Percentiles rank a stretch among this genome's conserved stretches.
Conservation (phyloP, 805 yeast genomes). For the Nakazawaea anatomiae region DNA sequence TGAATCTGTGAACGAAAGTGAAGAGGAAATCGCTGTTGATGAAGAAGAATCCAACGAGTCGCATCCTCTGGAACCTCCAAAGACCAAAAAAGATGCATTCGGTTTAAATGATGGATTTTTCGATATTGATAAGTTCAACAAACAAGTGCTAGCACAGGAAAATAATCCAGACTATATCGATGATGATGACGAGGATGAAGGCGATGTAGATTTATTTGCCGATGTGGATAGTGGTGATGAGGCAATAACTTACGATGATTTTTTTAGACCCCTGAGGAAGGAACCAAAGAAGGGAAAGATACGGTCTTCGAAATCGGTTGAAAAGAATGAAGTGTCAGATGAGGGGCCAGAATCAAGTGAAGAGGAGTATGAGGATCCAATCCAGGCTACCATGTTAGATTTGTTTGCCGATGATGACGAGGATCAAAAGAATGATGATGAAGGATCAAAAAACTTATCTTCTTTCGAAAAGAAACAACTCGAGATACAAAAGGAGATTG, state of each 20-base stretch:
- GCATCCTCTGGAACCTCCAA: background rate
- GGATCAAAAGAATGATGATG: constrained; percentile 13
- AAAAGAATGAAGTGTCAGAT: constrained; percentile 12
- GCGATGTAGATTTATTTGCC: constrained; percentile 45
- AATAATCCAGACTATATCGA: constrained; percentile 21
- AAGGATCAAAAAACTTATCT: constrained; percentile 41
- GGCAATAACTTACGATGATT: constrained; percentile 56
- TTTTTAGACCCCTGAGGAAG: constrained; percentile 40
- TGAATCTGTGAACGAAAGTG: constrained; percentile 1
- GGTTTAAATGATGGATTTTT: constrained; percentile 83
- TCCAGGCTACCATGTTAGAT: constrained; percentile 58
- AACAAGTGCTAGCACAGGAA: constrained; percentile 64
- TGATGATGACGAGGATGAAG: constrained; percentile 42
- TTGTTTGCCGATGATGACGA: constrained; percentile 38
- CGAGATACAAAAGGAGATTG: constrained; percentile 71
- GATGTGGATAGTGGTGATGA: constrained; percentile 25
- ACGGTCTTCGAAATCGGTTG: background rate
- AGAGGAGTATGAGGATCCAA: constrained; percentile 56
- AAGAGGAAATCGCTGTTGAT: no score
- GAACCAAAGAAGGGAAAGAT: constrained; percentile 8
- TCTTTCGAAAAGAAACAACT: constrained; percentile 80
- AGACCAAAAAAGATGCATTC: constrained; percentile 40
- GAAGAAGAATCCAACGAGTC: constrained; percentile 13
- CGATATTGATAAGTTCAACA: constrained; percentile 77
- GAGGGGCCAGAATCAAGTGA: constrained; percentile 40